Percentiles rank a stretch among this genome's conserved stretches.
Evolutionary conservation across 2,329 filamentous ascomycete species (phyloP).

Genomic region (Botrytis deweyae): DNA sequence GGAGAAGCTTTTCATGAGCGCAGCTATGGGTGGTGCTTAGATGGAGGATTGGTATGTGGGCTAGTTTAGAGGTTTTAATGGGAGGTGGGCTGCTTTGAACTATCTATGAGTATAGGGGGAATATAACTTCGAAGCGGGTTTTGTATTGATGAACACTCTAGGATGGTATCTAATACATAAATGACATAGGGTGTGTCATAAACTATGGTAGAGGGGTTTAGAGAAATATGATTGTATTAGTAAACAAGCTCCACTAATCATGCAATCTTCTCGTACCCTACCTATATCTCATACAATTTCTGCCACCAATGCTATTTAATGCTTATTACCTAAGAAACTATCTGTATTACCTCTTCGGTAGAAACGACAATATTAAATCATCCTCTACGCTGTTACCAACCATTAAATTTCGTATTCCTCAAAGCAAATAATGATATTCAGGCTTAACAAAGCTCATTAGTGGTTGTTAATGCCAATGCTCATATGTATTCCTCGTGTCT

Average conservation of each 20-base stretch:
- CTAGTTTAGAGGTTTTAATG: background rate
- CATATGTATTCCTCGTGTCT: background rate
- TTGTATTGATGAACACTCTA: background rate
- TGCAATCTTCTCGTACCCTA: background rate
- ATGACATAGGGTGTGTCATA: background rate
- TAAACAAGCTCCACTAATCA: background rate
- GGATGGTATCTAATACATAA: background rate
- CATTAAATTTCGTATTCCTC: background rate
- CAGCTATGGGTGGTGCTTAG: constrained; percentile 26
- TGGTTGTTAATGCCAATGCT: background rate
- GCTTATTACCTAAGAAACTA: background rate
- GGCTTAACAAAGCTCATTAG: background rate
- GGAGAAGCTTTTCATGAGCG: constrained; percentile 36
- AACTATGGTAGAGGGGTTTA: background rate
- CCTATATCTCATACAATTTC: background rate
- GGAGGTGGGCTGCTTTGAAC: background rate
- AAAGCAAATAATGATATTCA: background rate
- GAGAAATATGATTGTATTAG: background rate
- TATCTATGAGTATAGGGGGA: background rate
- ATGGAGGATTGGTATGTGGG: background rate
- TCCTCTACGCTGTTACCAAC: background rate
- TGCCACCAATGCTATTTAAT: background rate
- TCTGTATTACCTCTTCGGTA: background rate
- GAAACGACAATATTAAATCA: background rate
- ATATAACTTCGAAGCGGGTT: background rate